phyloP scores from a whole-genome alignment of 257 asterid species.

The Gardenia jasminoides region DNA sequence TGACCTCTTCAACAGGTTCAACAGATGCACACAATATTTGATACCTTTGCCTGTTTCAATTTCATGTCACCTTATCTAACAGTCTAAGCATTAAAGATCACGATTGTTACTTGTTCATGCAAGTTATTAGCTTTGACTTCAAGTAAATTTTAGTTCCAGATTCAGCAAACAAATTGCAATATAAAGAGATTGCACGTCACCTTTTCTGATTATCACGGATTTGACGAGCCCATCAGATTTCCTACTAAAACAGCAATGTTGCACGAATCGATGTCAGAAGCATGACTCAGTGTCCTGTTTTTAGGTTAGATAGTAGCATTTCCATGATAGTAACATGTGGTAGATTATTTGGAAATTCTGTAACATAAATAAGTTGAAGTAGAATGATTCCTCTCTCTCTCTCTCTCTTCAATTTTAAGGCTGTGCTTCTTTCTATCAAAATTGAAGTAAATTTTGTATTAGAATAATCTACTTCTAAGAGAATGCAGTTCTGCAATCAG shows the following conservation, averaged over 20 bases:
- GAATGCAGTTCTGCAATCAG: neutral
- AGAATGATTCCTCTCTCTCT: no score
- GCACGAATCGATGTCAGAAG: no score
- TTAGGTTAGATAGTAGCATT: neutral
- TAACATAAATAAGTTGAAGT: neutral
- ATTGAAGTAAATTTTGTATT: neutral
- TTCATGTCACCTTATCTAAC: neutral
- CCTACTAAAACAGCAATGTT: neutral
- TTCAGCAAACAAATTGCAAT: neutral
- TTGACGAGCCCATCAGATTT: neutral
- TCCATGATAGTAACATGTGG: no score
- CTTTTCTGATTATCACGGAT: neutral
- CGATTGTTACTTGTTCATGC: no score
- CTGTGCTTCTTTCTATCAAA: neutral
- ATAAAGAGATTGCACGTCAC: neutral
- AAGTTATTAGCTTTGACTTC: neutral
- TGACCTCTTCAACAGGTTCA: no score
- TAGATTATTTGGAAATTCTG: neutral
- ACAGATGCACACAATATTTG: no score
- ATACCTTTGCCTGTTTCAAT: no score
- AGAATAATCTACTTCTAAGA: neutral
- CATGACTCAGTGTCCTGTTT: no score
- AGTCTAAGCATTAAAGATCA: neutral
- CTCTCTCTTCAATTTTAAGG: neutral
- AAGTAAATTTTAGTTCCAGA: neutral